Base-by-base conservation (phyloP, 495 filamentous ascomycete genomes). In the Parachaetomium inaequale region DNA sequence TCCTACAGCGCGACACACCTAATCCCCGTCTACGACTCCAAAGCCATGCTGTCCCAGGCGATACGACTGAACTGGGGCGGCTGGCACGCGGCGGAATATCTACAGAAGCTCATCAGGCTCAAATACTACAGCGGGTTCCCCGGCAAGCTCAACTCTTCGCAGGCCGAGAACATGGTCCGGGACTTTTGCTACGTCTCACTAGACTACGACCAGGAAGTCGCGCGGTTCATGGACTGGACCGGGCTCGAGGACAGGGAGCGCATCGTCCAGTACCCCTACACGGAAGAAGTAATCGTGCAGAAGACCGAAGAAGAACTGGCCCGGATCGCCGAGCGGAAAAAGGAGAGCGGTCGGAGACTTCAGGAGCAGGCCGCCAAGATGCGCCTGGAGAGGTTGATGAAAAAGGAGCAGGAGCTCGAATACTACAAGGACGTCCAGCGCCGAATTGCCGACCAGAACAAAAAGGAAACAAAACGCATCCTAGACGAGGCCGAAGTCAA, bases 361-460 rank as follows among this genome's bases (percentile, higher is more conserved):
- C 94, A 98, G 70, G 94, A 96, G 67, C 94, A 98, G 70, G 95
- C 94, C 0, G 93, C 94, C 3, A 97, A 95, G 72, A 96, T 96
- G 89, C 84, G 94, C 19, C 75, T 98, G 6, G 95, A 98, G 47
- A 92, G 95, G 73, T 78, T 98, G 25, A 90, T 97, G 69, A 89
- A 89, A 67, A 98, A 97, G 74, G 94, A 98, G 74, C 85, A 96
- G 71, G 93, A 98, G 68, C 76, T 98, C 15, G 93, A 96, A 60
- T 97, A 95, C 72, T 96, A 91, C 79, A 91, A 90, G 69, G 84
- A 91, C 56, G 77, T 98, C 5, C 89, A 92, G 59, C 71, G 75
- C 17, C 83, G 81, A 19, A 74, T 95, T 8, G 74, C 70, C 25
- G 81, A 84, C 34, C 81, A 85, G 23, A 90, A 85, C 19, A 98